These are phyloP conservation scores for Anisodus tanguticus DNA, from an alignment of 257 asterid species.

Conservation along the genomic window DNA sequence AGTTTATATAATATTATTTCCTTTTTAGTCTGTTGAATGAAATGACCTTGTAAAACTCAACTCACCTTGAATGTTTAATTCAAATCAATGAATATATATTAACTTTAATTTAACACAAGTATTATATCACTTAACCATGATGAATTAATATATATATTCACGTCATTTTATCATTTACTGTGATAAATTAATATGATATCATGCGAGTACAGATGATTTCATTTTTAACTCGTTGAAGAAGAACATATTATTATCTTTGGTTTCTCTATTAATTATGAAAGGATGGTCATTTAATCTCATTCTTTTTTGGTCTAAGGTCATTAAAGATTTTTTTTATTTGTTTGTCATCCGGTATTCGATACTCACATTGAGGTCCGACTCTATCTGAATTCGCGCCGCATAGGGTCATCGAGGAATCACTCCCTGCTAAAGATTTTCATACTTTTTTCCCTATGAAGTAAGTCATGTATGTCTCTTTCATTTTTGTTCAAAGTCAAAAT, in stretches of 20 bases:
- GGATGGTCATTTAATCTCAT: background rate
- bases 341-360: too few relatives aligned
- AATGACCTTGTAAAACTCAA: background rate
- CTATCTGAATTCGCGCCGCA: too few relatives aligned
- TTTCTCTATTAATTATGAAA: background rate
- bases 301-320: slow-evolving; percentile 4
- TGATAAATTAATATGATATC: background rate
- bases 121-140: background rate
- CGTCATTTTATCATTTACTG: too few relatives aligned
- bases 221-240: background rate
- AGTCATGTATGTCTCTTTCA: background rate
- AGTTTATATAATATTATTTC: too few relatives aligned
- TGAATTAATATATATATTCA: too few relatives aligned
- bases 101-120: background rate
- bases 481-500: background rate
- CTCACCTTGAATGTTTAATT: background rate
- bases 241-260: too few relatives aligned
- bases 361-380: too few relatives aligned
- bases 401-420: too few relatives aligned
- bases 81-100: background rate
- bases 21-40: too few relatives aligned
- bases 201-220: background rate
- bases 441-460: background rate
- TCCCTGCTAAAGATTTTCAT: too few relatives aligned
- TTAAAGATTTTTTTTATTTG: background rate